Base-by-base conservation (phyloP, 768 basidiomycete species). In the Kwoniella shandongensis region DNA sequence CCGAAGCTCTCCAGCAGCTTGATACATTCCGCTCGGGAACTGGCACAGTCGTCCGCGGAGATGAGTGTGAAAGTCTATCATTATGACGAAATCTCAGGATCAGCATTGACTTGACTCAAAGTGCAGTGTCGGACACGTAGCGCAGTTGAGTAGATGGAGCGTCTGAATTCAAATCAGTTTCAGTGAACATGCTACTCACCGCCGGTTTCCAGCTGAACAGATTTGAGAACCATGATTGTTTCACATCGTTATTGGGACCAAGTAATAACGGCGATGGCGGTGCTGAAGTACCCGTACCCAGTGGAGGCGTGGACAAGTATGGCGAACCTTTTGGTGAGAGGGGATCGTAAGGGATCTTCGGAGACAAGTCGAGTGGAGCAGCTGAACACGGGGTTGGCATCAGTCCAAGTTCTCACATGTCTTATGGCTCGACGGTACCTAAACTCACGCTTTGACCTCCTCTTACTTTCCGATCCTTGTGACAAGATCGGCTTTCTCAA, bases 201-300 rank as follows among this genome's bases (percentile, higher is more conserved):
- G 71, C 71, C 15, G 88, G 84, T 67, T 86, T 89, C 79, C 88
- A 86, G 73, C 83, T 88, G 82, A 96, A 92, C 40, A 94, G 82
- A 67, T 85, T 88, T 25, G 84, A 84, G 55, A 98, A 83, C 93
- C 92, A 97, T 48, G 81, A 82, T 57, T 83, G 84, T 77, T 81
- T 85, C 25, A 82, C 51, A 18, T 71, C 66, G 81, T 40, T 78
- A 7, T 51, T 54, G 4, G 49, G 51, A 1, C 62, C 65, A 11
- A 59, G 52, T 3, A 67, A 49, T 11, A 68, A 38, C 1, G 67
- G 67, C 40, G 67, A 68, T 13, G 63, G 59, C 22, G 67, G 70
- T 7, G 41, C 30, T 2, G 62, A 56, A 23, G 29, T 39, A 13
- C 54, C 53, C 18, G 29, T 39, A 13, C 54, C 53, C 18, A 48